Conservation (phyloP, 2,329 filamentous ascomycete species). For the Lachnellula hyalina region DNA sequence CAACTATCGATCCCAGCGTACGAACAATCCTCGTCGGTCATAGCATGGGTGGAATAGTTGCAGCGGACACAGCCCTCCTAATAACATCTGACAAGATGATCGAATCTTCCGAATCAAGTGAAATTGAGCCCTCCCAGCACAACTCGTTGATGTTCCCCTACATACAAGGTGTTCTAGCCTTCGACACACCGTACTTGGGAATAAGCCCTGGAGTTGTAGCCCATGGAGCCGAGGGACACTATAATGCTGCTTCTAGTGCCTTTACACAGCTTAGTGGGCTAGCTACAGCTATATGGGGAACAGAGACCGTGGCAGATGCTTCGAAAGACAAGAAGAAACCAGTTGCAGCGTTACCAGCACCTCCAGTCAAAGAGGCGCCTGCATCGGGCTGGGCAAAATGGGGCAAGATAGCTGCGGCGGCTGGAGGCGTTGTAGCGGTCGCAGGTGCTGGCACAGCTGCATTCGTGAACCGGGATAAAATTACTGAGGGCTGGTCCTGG, state of each 20-base stretch:
- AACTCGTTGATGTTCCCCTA: slow-evolving; percentile 85
- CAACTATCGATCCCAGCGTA: slow-evolving; percentile 81
- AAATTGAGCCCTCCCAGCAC: slow-evolving; percentile 27
- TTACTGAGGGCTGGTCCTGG: slow-evolving; percentile 74
- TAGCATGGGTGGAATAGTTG: slow-evolving; percentile 91
- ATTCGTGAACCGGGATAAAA: slow-evolving; percentile 77
- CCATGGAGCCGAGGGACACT: slow-evolving; percentile 80
- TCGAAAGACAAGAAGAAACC: slow-evolving; percentile 33
- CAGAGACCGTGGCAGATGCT: slow-evolving; percentile 33
- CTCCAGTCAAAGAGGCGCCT: slow-evolving; percentile 37
- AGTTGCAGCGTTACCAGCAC: slow-evolving; percentile 34
- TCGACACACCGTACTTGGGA: slow-evolving; percentile 88
- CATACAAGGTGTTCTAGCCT: slow-evolving; percentile 83
- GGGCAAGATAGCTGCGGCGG: slow-evolving; percentile 80
- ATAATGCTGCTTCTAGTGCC: slow-evolving; percentile 66
- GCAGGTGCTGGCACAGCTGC: slow-evolving; percentile 79
- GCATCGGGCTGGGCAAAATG: slow-evolving; percentile 64
- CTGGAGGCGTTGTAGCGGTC: slow-evolving; percentile 76
- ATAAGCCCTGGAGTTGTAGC: slow-evolving; percentile 79
- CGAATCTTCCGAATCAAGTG: slow-evolving; percentile 12
- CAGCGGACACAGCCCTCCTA: slow-evolving; percentile 77
- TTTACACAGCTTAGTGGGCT: slow-evolving; percentile 61
- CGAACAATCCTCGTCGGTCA: slow-evolving; percentile 79
- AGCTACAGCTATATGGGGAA: slow-evolving; percentile 63
- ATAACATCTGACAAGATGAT: slow-evolving; percentile 39